phyloP scores from a whole-genome alignment of 2,329 filamentous ascomycete genomes.

The Colletotrichum echinochloae region DNA sequence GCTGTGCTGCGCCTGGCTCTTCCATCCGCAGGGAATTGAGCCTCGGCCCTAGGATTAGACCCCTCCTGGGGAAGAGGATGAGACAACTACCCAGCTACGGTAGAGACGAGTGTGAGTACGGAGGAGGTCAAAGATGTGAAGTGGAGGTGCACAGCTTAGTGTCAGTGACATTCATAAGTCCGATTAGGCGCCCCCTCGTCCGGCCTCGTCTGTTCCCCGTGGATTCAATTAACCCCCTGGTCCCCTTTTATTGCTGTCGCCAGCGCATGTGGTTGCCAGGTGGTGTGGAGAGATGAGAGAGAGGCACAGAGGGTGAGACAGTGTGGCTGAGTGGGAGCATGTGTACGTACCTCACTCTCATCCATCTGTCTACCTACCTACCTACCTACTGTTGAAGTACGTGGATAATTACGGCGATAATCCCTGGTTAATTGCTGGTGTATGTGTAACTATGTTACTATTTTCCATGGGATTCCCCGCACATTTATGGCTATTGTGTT shows the following conservation, averaged over 20 bases:
- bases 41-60: not conserved
- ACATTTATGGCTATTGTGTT: no score
- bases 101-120: not conserved
- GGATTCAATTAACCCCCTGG: not conserved
- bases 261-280: not conserved
- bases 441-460: no score
- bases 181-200: not conserved
- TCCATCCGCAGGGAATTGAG: no score
- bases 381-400: no score
- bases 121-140: not conserved
- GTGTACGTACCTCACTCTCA: no score
- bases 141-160: constrained; percentile 14
- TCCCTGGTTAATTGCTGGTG: no score
- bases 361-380: no score
- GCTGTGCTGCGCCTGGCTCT: not conserved
- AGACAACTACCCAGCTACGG: not conserved
- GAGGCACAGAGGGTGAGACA: not conserved
- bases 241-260: not conserved
- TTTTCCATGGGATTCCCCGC: no score
- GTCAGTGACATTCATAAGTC: constrained; percentile 20
- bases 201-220: not conserved
- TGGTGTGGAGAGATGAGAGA: not conserved
- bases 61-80: not conserved
- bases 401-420: no score
- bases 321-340: not conserved